Evolutionary conservation across 257 asterid genomes (phyloP).

Genomic region (Solanum lycopersicoides): DNA sequence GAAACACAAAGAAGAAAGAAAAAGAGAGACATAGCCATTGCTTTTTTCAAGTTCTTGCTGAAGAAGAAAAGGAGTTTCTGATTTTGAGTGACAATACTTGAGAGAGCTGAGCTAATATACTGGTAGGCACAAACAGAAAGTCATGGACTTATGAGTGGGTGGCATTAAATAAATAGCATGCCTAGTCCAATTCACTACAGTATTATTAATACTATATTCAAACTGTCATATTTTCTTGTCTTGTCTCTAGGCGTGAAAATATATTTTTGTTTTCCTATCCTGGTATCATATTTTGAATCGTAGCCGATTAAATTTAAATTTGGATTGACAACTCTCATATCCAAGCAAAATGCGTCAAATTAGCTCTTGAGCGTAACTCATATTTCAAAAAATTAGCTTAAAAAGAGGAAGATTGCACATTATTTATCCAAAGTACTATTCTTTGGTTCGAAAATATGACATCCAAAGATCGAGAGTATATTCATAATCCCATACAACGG

Average conservation of each 20-base stretch:
- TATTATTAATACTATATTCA: not conserved
- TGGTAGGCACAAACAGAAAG: conserved; percentile 28
- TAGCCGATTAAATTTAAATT: not conserved
- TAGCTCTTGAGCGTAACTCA: accelerated
- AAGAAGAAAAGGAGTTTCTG: not conserved
- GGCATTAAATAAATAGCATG: conserved; percentile 33
- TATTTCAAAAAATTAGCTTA: no score
- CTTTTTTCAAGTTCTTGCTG: not conserved
- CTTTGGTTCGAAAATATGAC: not conserved
- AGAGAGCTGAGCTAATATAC: conserved; percentile 1
- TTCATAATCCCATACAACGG: not conserved
- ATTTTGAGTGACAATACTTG: not conserved
- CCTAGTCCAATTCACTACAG: conserved; percentile 1
- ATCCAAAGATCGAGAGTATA: not conserved
- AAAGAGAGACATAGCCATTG: conserved; percentile 17
- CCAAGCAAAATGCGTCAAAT: accelerated
- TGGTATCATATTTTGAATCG: accelerated
- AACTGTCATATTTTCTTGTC: conserved; percentile 1
- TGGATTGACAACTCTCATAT: accelerated
- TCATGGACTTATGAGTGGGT: conserved; percentile 26
- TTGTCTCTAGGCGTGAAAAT: conserved; percentile 7
- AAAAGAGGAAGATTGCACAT: not conserved
- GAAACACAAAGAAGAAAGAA: conserved; percentile 23
- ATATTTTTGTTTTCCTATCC: not conserved
- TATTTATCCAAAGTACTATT: not conserved